Conservation (phyloP, 768 basidiomycete species). For the Tricholoma sp. region DNA sequence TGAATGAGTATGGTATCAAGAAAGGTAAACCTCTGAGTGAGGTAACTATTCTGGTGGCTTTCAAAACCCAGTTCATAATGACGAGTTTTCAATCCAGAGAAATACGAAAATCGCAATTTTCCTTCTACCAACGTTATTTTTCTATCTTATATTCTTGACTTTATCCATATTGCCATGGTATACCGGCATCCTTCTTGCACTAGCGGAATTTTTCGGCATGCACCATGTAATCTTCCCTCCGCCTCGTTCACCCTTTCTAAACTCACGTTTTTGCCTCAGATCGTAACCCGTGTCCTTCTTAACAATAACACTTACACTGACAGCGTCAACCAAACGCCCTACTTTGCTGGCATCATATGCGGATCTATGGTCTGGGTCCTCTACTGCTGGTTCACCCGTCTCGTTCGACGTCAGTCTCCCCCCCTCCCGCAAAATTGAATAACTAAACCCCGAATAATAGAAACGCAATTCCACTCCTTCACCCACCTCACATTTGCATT, state of each 20-base stretch:
- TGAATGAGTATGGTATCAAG: constrained; percentile 69
- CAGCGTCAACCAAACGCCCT: constrained; percentile 80
- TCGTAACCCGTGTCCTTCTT: constrained; percentile 81
- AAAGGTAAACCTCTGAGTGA: constrained; percentile 67
- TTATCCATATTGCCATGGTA: constrained; percentile 86
- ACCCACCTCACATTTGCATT: constrained; percentile 75
- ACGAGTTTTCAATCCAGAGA: constrained; percentile 37
- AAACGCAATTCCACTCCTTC: constrained; percentile 71
- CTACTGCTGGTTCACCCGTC: constrained; percentile 75
- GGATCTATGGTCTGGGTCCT: constrained; percentile 85
- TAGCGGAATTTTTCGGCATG: constrained; percentile 88
- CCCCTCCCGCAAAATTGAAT: constrained; percentile 24
- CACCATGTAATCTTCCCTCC: constrained; percentile 62
- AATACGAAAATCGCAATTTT: constrained; percentile 83
- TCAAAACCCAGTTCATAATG: not conserved
- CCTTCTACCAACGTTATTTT: constrained; percentile 67
- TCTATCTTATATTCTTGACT: constrained; percentile 82
- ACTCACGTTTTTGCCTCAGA: constrained; percentile 30
- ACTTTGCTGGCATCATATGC: constrained; percentile 88
- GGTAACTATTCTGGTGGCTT: constrained; percentile 27
- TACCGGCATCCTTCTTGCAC: constrained; percentile 74
- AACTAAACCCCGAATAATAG: constrained; percentile 33
- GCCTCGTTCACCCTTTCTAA: not conserved
- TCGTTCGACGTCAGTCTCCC: constrained; percentile 56
- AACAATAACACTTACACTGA: constrained; percentile 81